Base-by-base conservation (phyloP, 2,329 filamentous ascomycete genomes). In the Penicillium sp. region DNA sequence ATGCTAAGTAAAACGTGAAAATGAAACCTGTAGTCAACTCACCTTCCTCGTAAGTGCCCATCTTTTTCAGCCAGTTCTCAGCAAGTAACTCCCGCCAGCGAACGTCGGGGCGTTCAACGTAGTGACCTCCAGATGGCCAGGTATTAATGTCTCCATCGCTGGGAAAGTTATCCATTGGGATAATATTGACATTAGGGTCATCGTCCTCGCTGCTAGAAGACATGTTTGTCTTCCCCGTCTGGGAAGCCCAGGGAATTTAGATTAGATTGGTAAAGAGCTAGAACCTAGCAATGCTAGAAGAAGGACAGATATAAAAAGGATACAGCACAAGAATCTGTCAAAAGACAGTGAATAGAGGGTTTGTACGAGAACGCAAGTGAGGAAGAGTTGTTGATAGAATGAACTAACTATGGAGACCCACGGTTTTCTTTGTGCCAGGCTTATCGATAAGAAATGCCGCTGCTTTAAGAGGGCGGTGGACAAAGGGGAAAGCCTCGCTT, bases 1-100 rank as follows among this genome's bases (percentile, higher is more conserved):
- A 38, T 12, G 33, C 5, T 8, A 21, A 47, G 53, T 19, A 56
- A 48, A 29, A 38, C 13, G 53, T 58, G 38, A 35, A 52, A 7
- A 13, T 31, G 8, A 23, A 52, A 21, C 41, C 38, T 29, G 29
- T 27, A 19, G 31, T 42, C 13, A 46, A 67, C 72, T 64, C 60
- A 77, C 77, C 75, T 61, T 62, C 46, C 58, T 71, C 66, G 49
- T 61, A 72, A 29, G 79, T 71, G 1, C 76, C 77, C 12, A 71
- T 71, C 25, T 75, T 66, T 47, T 77, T 63, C 68, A 83, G 75
- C 82, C 82, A 85, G 47, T 75, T 68, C 12, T 66, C 69, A 0
- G 73, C 83, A 8, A 84, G 66, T 51, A 79, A 80, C 29, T 77
- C 73, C 0, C 82, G 72, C 64, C 84, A 84, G 1, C 73, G 60